These are phyloP conservation scores for Pulveroboletus sp. DNA, from an alignment of 768 basidiomycete species.

Conservation along the genomic window DNA sequence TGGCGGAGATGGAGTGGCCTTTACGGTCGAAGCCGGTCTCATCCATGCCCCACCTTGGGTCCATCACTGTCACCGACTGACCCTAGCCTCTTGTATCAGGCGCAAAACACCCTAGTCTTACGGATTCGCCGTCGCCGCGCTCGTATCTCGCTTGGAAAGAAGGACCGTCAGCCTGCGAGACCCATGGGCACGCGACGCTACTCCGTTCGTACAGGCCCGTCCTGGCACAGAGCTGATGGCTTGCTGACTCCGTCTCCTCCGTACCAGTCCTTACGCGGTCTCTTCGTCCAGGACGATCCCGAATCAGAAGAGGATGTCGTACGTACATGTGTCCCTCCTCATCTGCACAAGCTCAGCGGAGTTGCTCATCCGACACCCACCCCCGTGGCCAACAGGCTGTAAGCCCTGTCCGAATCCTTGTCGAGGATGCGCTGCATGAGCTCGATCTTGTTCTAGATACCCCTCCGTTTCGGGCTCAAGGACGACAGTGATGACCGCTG, in stretches of 20 bases:
- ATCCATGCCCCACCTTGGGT: no score
- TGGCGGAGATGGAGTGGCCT: no score
- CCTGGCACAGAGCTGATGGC: neutral
- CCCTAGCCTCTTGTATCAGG: no score
- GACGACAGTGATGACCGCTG: slow-evolving; percentile 50
- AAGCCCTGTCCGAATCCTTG: slow-evolving; percentile 1
- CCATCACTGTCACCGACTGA: no score
- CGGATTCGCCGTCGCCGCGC: no score
- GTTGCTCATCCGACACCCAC: neutral
- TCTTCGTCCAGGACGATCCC: slow-evolving; percentile 22
- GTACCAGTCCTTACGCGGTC: slow-evolving; percentile 7
- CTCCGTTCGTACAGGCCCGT: slow-evolving; percentile 10
- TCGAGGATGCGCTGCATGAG: no score
- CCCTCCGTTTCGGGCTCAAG: slow-evolving; percentile 52
- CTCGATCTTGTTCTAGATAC: slow-evolving; percentile 38
- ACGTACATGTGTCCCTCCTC: neutral
- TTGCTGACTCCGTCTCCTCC: neutral
- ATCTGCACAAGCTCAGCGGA: neutral
- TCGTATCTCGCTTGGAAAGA: no score
- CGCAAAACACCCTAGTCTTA: no score
- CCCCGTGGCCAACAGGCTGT: slow-evolving; percentile 7
- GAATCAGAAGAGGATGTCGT: slow-evolving; percentile 8
- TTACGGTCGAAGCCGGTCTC: no score
- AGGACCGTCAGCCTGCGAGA: neutral
- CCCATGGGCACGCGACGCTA: slow-evolving; percentile 13